Evolutionary conservation across 106 monocot genomes (phyloP).

Genomic region (Alisma plantagoaquatica): DNA sequence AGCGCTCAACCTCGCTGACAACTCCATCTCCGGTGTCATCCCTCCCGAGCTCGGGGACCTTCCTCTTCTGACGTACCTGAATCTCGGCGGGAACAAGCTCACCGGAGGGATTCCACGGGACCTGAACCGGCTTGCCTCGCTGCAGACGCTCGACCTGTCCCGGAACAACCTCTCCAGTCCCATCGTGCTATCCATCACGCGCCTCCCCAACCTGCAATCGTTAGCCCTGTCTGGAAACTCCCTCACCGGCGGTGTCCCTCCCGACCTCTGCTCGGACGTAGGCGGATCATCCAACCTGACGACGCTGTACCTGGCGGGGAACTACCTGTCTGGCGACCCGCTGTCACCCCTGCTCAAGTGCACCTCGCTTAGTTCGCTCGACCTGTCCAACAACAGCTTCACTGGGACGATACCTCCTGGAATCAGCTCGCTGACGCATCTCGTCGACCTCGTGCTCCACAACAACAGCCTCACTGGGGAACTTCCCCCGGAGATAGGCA

Average conservation of each 20-base stretch:
- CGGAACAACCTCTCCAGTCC: slow-evolving; percentile 40
- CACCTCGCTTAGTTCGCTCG: slow-evolving; percentile 46
- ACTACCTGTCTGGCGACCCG: slow-evolving; percentile 39
- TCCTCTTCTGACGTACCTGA: slow-evolving; percentile 35
- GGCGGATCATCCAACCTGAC: slow-evolving; percentile 43
- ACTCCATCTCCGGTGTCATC: slow-evolving; percentile 48
- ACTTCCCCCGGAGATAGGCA: slow-evolving; percentile 58
- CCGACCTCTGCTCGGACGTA: slow-evolving; percentile 31
- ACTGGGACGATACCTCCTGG: slow-evolving; percentile 40
- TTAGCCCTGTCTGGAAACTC: slow-evolving; percentile 63
- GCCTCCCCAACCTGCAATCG: slow-evolving; percentile 41
- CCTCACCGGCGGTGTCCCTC: slow-evolving; percentile 43
- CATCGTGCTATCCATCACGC: slow-evolving; percentile 27
- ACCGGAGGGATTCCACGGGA: slow-evolving; percentile 53
- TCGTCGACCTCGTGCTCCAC: slow-evolving; percentile 54
- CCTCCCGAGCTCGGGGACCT: slow-evolving; percentile 42
- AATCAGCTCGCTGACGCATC: slow-evolving; percentile 31
- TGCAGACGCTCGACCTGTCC: slow-evolving; percentile 53
- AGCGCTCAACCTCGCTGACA: slow-evolving; percentile 67
- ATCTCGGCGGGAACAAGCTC: slow-evolving; percentile 50
- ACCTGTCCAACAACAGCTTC: slow-evolving; percentile 70
- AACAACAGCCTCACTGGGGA: slow-evolving; percentile 65
- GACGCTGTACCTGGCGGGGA: slow-evolving; percentile 48
- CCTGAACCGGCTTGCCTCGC: slow-evolving; percentile 41
- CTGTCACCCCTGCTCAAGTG: slow-evolving; percentile 37